A percentile compares a stretch with the other conserved stretches of the same genome.
Conservation (phyloP, 164 flowering plant species). For the Berberis vulgaris region DNA sequence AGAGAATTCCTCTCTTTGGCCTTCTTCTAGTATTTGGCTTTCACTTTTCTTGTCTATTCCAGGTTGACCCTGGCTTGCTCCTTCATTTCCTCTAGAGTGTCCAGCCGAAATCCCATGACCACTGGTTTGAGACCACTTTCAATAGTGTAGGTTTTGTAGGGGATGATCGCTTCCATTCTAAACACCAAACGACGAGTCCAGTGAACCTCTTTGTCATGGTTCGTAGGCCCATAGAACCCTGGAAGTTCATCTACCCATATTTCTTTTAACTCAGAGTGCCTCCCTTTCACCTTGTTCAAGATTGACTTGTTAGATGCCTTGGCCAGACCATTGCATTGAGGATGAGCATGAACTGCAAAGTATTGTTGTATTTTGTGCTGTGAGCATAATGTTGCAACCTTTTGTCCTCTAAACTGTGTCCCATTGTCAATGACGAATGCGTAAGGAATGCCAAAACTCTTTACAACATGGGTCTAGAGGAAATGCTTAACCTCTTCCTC, state of each 20-base stretch:
- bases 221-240: not conserved
- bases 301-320: not conserved
- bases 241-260: not conserved
- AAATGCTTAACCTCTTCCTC: not conserved
- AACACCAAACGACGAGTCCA: not conserved
- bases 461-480: not conserved
- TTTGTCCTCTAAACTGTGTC: no score
- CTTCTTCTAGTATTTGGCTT: not conserved
- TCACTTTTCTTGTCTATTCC: not conserved
- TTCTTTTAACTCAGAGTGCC: not conserved
- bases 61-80: not conserved
- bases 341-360: no score
- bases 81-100: not conserved
- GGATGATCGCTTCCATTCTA: not conserved
- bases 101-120: not conserved
- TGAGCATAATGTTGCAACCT: no score
- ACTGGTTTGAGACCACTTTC: no score
- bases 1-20: not conserved
- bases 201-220: not conserved
- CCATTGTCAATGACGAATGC: no score
- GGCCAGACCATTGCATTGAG: not conserved
- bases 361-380: no score
- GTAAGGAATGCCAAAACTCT: no score
- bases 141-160: no score
- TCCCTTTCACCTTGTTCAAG: not conserved